These are phyloP conservation scores for Cordyceps sp. DNA, from an alignment of 2,329 filamentous ascomycete species.

Conservation along the genomic window DNA sequence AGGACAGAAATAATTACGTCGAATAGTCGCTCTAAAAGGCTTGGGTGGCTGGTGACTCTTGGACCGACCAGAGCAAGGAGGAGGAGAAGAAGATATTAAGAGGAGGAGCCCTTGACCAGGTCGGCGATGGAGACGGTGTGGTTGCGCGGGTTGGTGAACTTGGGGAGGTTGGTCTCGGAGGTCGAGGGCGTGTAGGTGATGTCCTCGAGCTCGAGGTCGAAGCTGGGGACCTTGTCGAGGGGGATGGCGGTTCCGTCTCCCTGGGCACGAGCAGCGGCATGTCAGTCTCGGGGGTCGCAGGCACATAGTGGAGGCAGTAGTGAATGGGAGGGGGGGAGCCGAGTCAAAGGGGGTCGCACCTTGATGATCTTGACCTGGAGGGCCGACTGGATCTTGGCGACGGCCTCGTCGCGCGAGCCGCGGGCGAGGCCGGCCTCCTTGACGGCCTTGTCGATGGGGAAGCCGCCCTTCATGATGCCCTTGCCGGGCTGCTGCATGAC, in stretches of 20 bases:
- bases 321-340: neutral
- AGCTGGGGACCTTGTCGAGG: conserved; percentile 13
- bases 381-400: conserved; percentile 9
- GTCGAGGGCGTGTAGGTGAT: conserved; percentile 11
- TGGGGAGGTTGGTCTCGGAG: conserved; percentile 12
- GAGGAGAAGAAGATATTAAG: too few relatives aligned
- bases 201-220: conserved; percentile 19
- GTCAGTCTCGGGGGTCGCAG: neutral
- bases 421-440: conserved; percentile 34
- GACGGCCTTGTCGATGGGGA: conserved; percentile 43
- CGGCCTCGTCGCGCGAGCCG: conserved; percentile 7
- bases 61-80: too few relatives aligned
- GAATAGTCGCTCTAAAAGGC: too few relatives aligned
- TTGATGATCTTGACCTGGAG: conserved; percentile 17
- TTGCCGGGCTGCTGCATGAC: conserved; percentile 18
- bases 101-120: neutral
- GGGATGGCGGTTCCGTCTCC: conserved; percentile 14
- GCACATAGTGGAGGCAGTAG: neutral
- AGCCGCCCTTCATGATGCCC: conserved; percentile 15
- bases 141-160: conserved; percentile 5
- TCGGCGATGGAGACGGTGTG: neutral
- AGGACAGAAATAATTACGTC: too few relatives aligned
- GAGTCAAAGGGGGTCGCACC: conserved; percentile 6
- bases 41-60: too few relatives aligned
- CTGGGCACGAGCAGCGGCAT: conserved; percentile 5